Percentiles rank a stretch among this genome's conserved stretches.
These are phyloP conservation scores for Exophiala aquamarina DNA, from an alignment of 2,329 filamentous ascomycete species.

Conservation along the genomic window DNA sequence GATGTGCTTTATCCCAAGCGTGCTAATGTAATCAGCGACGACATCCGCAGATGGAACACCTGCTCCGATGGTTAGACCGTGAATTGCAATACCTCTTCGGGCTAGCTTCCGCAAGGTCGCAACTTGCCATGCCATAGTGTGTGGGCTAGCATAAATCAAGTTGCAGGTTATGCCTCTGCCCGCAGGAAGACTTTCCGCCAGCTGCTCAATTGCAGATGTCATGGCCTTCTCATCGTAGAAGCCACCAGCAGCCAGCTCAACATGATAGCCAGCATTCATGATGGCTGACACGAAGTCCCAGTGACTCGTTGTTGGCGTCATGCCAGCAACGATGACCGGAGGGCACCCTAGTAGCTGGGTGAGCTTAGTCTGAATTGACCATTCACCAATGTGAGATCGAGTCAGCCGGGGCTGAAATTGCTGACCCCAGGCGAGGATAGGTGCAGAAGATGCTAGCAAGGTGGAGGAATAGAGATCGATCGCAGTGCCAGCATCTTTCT, in stretches of 20 bases:
- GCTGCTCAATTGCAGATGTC: constrained; percentile 46
- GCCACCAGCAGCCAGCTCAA: constrained; percentile 51
- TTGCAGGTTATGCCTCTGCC: constrained; percentile 55
- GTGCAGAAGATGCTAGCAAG: neutral
- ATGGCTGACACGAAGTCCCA: constrained; percentile 55
- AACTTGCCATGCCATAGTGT: constrained; percentile 55
- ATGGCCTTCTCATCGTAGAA: constrained; percentile 49
- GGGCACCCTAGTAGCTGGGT: constrained; percentile 48
- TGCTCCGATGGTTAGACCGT: constrained; percentile 49
- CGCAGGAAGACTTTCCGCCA: constrained; percentile 44
- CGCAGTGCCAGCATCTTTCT: neutral
- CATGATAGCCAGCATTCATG: constrained; percentile 51
- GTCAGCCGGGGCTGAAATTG: constrained; percentile 25
- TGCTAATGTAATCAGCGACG: constrained; percentile 46
- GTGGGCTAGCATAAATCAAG: constrained; percentile 55
- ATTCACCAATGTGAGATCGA: constrained; percentile 19
- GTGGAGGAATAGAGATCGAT: constrained; percentile 2
- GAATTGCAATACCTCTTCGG: constrained; percentile 47
- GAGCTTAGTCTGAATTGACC: constrained; percentile 35
- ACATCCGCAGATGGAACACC: constrained; percentile 50
- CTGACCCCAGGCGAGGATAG: constrained; percentile 22
- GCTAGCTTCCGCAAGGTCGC: constrained; percentile 49
- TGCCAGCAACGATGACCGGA: constrained; percentile 49
- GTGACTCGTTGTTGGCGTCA: constrained; percentile 49
- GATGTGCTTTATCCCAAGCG: constrained; percentile 49